Base-by-base conservation (phyloP, 176 grass and related monocot genomes). In the Carex littledalei region DNA sequence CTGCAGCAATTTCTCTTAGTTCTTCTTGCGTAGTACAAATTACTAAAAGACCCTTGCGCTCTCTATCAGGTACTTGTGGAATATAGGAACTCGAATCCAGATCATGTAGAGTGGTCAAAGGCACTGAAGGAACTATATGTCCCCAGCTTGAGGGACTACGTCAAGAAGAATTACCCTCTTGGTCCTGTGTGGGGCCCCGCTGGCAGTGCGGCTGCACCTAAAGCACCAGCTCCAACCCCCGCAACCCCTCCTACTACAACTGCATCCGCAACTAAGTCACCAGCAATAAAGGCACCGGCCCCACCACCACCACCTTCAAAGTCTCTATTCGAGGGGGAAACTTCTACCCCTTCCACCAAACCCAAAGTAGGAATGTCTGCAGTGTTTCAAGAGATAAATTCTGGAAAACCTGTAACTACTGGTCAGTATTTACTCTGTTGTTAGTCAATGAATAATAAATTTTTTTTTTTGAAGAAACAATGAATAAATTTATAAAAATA, bases 91-190 rank as follows among this genome's bases (percentile, higher is more conserved):
- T 95, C 93, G 72, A 90, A 99, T 58, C 78, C 90, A 78, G 93
- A 95, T 70, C 97, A 99, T 89, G 88, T 96, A 85, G 93, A 99
- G 79, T 99, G 93, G 97, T 88, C 87, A 37, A 99, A 96, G 91
- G 90, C 97, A 83, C 87, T 99, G 86, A 99, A 99, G 81, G 97
- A 99, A 78, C 87, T 99, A 13, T 99, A 95, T 69, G 17, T 91
- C 22, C 88, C 97, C 72, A 90, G 91, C 57, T 86, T 99, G 81
- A 84, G 93, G 52, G 93, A 99, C 84, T 99, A 91, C 88, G 91
- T 99, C n/a, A 99, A 99, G 82, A 87, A 89, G n/a, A 83, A 92
- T 86, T 96, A 95, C 53, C 93, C 93, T 68, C 85, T 95, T 49
- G 97, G 97, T 72, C 93, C 88, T 88, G 87, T 85, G 14, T 99